These are phyloP conservation scores for Tulasnella sp. DNA, from an alignment of 768 basidiomycete species.

Conservation along the genomic window DNA sequence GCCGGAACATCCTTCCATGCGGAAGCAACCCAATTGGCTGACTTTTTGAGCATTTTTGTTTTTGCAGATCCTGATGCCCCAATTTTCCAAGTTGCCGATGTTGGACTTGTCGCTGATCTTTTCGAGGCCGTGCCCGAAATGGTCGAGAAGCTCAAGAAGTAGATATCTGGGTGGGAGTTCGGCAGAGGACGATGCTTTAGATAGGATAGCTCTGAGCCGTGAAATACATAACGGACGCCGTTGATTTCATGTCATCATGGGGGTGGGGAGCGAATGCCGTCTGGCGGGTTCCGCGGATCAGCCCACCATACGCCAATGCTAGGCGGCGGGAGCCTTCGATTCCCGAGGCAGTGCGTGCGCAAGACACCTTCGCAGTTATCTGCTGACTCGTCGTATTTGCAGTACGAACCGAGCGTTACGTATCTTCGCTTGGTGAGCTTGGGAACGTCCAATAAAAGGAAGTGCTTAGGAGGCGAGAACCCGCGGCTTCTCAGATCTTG, in stretches of 20 bases:
- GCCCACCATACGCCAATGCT: not conserved
- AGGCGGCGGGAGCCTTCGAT: not conserved
- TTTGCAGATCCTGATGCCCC: conserved; percentile 88
- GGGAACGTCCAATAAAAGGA: not conserved
- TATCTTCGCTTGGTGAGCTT: not conserved
- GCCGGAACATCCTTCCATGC: conserved; percentile 26
- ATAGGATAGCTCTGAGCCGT: not conserved
- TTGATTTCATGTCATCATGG: not conserved
- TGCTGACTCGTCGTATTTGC: not conserved
- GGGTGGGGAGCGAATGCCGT: not conserved
- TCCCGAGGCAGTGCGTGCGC: not conserved
- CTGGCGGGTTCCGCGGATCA: not conserved
- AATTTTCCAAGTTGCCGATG: conserved; percentile 97
- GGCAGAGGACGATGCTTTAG: not conserved
- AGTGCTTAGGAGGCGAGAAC: not conserved
- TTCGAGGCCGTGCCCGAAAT: conserved; percentile 90
- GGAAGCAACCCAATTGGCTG: not conserved
- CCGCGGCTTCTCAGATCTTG: not conserved
- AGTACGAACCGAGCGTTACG: not conserved
- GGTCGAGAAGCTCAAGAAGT: conserved; percentile 74
- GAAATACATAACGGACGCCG: not conserved
- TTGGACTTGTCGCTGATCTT: conserved; percentile 89
- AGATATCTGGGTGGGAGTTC: not conserved
- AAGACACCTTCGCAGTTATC: not conserved
- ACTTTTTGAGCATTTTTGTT: too few relatives aligned